Base-by-base conservation (phyloP, 345 rosid genomes). In the Camelina hispida region DNA sequence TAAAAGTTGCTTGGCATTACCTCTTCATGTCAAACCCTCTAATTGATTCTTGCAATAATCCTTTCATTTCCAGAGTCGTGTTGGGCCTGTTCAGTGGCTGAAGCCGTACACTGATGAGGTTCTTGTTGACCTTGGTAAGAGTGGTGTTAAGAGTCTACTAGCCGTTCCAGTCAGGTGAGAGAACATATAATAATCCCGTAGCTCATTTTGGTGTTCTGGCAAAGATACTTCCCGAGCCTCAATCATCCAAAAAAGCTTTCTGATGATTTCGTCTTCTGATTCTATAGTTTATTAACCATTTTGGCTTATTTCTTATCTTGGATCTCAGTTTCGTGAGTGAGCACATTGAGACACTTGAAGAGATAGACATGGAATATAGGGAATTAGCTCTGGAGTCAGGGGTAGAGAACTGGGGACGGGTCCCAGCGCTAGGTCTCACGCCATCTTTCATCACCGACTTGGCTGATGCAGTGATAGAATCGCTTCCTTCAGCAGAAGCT, bases 61-160 rank as follows among this genome's bases (percentile, higher is more conserved):
- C 22, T 10, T 15, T 25, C 9, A 42, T 73, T 42, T 38, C 59
- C 83, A 95, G 99, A 92, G 96, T 79, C 94, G 99, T 82, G 99
- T 92, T 73, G 98, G 99, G 22, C 99, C 97, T 71, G 97, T 92
- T 56, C 86, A 89, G 40, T 95, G 98, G 98, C 76, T 95, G 80
- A 95, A 88, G 80, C 98, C 99, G 15, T 95, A 95, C 83, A 92
- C 98, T 0, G 97, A 92, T 79, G 91, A 95, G 80, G 97, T 90
- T 69, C 96, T 95, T 34, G 89, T 90, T 3, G 93, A 92, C 79
- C 94, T 95, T 69, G 99, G 99, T 70, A 87, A 85, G 84, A 90
- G 78, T 76, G 99, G 99, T 62, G 92, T 95, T 47, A 92, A 92
- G 86, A 92, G 88, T 83, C 93, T 92, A 62, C 84, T 95, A 64